Percentiles rank a stretch among this genome's conserved stretches.
phyloP scores from a whole-genome alignment of 1,284 basidiomycete genomes.

The Cryptococcus sp. region DNA sequence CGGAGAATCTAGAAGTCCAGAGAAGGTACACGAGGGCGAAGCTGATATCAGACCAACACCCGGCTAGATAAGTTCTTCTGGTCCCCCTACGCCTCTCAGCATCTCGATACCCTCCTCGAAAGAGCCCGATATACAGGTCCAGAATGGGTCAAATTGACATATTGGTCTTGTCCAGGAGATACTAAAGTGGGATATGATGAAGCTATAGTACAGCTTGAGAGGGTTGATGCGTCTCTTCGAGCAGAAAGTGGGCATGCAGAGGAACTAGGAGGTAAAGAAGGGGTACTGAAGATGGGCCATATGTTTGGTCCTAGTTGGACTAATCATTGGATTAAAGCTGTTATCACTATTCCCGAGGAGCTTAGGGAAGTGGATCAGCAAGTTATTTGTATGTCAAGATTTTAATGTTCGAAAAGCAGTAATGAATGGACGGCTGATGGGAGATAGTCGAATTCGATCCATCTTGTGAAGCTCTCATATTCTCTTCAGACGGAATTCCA shows the following conservation, averaged over 20 bases:
- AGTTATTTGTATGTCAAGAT: constrained; percentile 54
- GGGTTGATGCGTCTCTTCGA: too few relatives aligned
- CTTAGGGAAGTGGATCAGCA: constrained; percentile 73
- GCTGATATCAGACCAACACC: neutral
- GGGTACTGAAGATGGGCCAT: neutral
- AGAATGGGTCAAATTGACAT: constrained; percentile 64
- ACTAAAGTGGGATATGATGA: constrained; percentile 73
- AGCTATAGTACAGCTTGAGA: constrained; percentile 49
- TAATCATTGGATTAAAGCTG: constrained; percentile 86
- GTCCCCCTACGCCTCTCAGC: constrained; percentile 68
- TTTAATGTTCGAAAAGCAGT: neutral
- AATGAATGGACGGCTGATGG: neutral
- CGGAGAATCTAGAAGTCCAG: neutral
- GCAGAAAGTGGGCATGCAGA: neutral
- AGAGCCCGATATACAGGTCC: constrained; percentile 60
- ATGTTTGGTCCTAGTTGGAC: constrained; percentile 50
- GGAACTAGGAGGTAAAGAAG: neutral
- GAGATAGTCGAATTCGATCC: constrained; percentile 79
- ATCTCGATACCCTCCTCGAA: constrained; percentile 69
- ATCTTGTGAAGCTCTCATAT: constrained; percentile 86
- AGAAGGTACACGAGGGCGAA: neutral
- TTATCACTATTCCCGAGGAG: constrained; percentile 50
- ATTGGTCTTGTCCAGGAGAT: constrained; percentile 74
- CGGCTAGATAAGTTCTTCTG: constrained; percentile 2
- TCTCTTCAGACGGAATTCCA: constrained; percentile 65